Evolutionary conservation across 176 grass and related monocot species (phyloP), one percentile per base, ranked within the genome.

Genomic region (Triticum urartu): DNA sequence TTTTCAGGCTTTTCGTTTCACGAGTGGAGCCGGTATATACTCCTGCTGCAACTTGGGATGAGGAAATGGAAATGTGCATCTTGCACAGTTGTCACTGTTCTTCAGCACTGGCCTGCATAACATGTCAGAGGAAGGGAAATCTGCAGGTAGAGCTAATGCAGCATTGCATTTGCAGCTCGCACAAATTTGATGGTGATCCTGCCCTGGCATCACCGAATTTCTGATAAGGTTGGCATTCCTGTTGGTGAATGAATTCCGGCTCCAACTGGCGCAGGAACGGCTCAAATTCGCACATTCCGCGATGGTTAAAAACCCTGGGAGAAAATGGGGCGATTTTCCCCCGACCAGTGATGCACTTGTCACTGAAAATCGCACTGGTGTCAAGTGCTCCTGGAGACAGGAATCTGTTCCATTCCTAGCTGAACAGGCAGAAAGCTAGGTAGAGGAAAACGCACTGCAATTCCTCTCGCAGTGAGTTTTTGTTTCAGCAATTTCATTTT

Each of bases 271-370:
- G 45, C 75, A 21, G 70, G 64, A 78, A 78, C 72, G 11, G 6
- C 28, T 58, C 20, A 26, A 77, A 77, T 77, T 56, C 28, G 9
- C 8, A 52, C 73, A 72, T 24, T 62, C n/a, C 59, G n/a, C 21
- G 21, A 62, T 0, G 59, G 59, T 62, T 24, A 62, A 60, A 45
- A 74, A 74, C 38, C 43, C 73, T 76, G n/a, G 73, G n/a, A 52
- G 47, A 56, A 77, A 77, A 21, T 20, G 47, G 73, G 74, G 33
- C 4, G 22, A 9, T 86, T 82, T 64, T 76, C 38, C 11, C 64
- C 64, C 20, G 5, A 86, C 80, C 80, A 15, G 13, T 64, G 30
- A 11, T 90, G 73, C 82, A 66, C 65, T 73, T 79, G 43, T 90
- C 77, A 76, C 45, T 63, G 13, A 40, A 58, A 64, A 86, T 52